phyloP scores from a whole-genome alignment of 768 basidiomycete species.

The Leccinum rimulosum region DNA sequence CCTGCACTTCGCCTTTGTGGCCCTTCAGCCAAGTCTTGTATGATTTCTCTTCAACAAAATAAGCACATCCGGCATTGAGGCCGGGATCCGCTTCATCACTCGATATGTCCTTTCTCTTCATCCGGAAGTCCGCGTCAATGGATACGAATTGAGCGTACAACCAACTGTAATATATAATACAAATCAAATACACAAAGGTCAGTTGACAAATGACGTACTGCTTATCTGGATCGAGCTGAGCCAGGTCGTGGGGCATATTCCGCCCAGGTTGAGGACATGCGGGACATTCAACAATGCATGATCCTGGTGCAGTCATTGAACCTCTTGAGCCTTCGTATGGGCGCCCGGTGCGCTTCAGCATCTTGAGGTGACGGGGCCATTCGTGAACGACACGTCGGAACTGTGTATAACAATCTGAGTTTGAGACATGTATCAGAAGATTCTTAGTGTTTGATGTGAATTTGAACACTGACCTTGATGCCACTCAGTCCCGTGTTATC shows the following conservation, averaged over 20 bases:
- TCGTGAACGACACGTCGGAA: constrained; percentile 16
- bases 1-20: background rate
- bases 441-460: background rate
- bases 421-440: background rate
- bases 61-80: background rate
- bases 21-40: background rate
- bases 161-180: background rate
- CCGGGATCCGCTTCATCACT: background rate
- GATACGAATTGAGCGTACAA: background rate
- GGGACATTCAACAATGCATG: background rate
- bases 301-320: background rate
- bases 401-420: constrained; percentile 13
- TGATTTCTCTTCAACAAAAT: background rate
- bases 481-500: background rate
- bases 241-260: background rate
- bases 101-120: background rate
- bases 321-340: background rate
- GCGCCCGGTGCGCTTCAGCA: constrained; percentile 10
- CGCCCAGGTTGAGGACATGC: background rate
- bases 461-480: background rate
- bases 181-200: background rate
- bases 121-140: background rate
- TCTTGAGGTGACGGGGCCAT: constrained; percentile 24
- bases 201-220: background rate
- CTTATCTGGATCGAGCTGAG: background rate